Base-by-base conservation (phyloP, 2,329 filamentous ascomycete species). In the Pseudogymnoascus sp. region DNA sequence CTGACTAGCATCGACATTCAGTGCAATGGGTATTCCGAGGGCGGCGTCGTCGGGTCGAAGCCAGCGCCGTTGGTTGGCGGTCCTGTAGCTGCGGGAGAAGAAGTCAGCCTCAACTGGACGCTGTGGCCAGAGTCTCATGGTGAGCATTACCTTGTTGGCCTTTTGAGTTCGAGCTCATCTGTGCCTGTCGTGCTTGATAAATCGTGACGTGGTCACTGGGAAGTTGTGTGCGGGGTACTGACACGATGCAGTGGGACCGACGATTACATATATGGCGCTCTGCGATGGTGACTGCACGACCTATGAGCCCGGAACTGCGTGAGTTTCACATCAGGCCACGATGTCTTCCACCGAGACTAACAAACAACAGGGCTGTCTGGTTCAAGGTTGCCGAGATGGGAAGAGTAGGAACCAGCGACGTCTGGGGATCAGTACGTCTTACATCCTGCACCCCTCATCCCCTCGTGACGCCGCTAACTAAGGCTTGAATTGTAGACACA, bases 241-340 rank as follows among this genome's bases (percentile, higher is more conserved):
- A 4, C 82, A 84, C 64, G 74, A 53, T 53, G 46, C 26, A 53
- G 46, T 81, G 31, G 83, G 83, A 0, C 83, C 83, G 0, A 71
- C 80, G 1, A 75, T 86, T 63, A 86, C 83, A 0, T 86, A 86
- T 69, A 83, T 86, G 82, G 83, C 83, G 4, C 75, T 77, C 35
- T 86, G 84, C 71, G 78, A 80, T 46, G 70, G 74, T 0, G 78
- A 82, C 1, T 85, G 82, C 70, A 77, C 79, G 62, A 73, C 74
- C 62, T 84, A 77, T 69, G 72, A 77, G 64, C 82, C 82, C 5
- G 78, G 76, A 0, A 77, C 73, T 7, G 70, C 69, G 75, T 77
- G 66, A 63, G 73, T 68, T 23, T 17, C 46, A 53, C 46, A 53
- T 53, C 26, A 31, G 17, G 29, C 10, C 46, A 11, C 17, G 9